These are phyloP conservation scores for Cercospora sp. DNA, from an alignment of 2,329 filamentous ascomycete species.

Conservation along the genomic window DNA sequence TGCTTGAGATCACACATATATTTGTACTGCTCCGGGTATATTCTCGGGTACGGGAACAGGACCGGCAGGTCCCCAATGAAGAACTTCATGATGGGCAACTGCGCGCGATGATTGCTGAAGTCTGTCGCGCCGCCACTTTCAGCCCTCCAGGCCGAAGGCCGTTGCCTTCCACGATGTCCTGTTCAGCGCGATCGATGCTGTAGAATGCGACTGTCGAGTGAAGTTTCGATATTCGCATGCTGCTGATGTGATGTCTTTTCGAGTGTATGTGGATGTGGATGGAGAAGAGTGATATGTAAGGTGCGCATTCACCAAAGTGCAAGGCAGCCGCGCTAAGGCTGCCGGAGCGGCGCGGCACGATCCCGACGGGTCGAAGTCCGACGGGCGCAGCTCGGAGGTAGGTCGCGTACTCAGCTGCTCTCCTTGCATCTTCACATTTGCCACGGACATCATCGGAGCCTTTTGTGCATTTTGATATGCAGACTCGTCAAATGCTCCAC, in stretches of 20 bases:
- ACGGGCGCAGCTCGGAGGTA: no score
- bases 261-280: neutral
- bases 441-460: no score
- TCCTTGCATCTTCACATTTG: no score
- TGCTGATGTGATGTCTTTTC: neutral
- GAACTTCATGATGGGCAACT: conserved; percentile 68
- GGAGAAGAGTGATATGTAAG: neutral
- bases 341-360: neutral
- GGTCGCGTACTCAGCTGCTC: no score
- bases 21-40: conserved; percentile 73
- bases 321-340: neutral
- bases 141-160: neutral
- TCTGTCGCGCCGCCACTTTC: neutral
- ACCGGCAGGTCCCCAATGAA: conserved; percentile 73
- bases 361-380: neutral
- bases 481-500: no score
- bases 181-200: neutral
- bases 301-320: neutral
- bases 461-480: no score
- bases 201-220: neutral
- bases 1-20: conserved; percentile 85
- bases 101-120: neutral
- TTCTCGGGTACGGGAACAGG: conserved; percentile 72
- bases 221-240: neutral
- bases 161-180: neutral